These are phyloP conservation scores for Tolypocladium pustulatum DNA, from an alignment of 2,329 filamentous ascomycete species.

Conservation along the genomic window DNA sequence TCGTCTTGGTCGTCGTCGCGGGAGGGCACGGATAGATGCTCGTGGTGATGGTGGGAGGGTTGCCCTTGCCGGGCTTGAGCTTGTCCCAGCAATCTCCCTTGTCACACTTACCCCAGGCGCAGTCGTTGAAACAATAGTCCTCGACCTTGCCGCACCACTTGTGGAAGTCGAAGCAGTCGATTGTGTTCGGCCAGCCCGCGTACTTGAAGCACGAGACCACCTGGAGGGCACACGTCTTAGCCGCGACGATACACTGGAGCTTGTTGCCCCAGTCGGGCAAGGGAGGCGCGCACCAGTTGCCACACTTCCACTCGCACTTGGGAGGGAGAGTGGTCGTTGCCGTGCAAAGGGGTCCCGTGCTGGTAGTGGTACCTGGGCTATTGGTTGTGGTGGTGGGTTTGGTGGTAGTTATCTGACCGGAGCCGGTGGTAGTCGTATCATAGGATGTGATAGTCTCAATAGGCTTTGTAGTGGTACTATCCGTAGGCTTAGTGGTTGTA, in stretches of 20 bases:
- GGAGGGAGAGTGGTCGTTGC: conserved; percentile 32
- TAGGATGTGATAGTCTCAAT: not conserved
- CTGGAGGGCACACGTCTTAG: conserved; percentile 35
- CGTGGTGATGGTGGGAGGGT: conserved; percentile 22
- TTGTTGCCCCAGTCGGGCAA: conserved; percentile 36
- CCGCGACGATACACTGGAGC: conserved; percentile 28
- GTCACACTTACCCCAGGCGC: conserved; percentile 22
- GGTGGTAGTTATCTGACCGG: not conserved
- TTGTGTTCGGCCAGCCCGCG: conserved; percentile 37
- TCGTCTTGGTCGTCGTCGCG: conserved; percentile 16
- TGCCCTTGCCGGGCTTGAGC: conserved; percentile 26
- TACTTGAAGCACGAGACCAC: conserved; percentile 38
- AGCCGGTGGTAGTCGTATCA: not conserved
- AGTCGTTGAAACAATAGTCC: conserved; percentile 29
- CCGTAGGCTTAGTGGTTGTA: no score
- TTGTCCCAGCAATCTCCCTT: conserved; percentile 33
- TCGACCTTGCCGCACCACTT: conserved; percentile 37
- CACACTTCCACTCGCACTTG: conserved; percentile 43
- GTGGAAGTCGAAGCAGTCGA: conserved; percentile 40
- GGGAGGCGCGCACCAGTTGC: conserved; percentile 41
- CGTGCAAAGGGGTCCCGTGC: conserved; percentile 33
- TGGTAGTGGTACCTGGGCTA: conserved; percentile 5
- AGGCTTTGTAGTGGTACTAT: no score
- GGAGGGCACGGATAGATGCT: conserved; percentile 21
- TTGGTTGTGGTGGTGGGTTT: conserved; percentile 11